phyloP scores from a whole-genome alignment of 192 early-diverging fungal genomes.

The Coemansia sp. region DNA sequence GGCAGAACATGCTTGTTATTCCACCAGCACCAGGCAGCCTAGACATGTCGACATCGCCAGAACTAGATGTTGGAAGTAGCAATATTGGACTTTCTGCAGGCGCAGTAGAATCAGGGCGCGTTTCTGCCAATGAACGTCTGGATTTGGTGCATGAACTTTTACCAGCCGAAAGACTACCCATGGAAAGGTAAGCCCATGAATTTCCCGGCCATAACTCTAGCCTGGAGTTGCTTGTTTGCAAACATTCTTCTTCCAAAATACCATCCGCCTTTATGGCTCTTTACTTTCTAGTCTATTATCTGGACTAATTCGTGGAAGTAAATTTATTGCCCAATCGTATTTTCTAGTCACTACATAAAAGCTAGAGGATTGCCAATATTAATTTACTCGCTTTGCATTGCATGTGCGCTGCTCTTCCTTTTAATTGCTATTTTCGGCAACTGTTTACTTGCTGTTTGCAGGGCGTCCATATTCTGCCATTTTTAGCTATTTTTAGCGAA shows the following conservation, averaged over 20 bases:
- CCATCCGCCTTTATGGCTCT: neutral
- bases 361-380: neutral
- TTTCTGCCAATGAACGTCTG: conserved; percentile 26
- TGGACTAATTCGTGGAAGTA: neutral
- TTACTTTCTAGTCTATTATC: neutral
- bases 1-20: conserved; percentile 39
- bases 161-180: conserved; percentile 31
- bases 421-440: neutral
- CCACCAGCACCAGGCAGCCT: conserved; percentile 3
- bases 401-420: neutral
- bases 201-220: neutral
- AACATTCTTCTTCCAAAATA: neutral
- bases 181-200: conserved; percentile 39
- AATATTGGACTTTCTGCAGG: conserved; percentile 4
- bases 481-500: too few species aligned
- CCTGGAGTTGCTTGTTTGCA: neutral
- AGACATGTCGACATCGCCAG: neutral
- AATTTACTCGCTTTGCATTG: conserved; percentile 2
- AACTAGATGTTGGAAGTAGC: neutral
- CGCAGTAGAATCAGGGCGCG: conserved; percentile 12
- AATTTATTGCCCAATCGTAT: conserved; percentile 9
- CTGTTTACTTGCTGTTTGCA: too few species aligned
- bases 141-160: conserved; percentile 37
- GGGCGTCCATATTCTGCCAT: too few species aligned
- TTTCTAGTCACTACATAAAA: neutral